phyloP scores from a whole-genome alignment of 2,329 filamentous ascomycete genomes.

The Teratosphaeria viscida region DNA sequence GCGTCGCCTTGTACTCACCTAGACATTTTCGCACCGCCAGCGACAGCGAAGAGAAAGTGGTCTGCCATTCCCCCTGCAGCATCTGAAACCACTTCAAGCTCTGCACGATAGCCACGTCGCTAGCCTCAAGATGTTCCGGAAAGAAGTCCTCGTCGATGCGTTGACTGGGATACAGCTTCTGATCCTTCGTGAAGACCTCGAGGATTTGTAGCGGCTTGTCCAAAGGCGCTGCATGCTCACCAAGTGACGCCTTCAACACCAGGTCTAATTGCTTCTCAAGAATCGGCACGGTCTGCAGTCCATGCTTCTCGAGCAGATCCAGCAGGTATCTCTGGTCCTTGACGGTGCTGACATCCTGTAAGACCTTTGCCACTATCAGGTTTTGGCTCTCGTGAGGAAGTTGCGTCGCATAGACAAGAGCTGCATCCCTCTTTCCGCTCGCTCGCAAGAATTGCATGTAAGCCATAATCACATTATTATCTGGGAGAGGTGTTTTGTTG shows the following conservation, averaged over 20 bases:
- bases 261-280: slow-evolving; percentile 50
- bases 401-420: slow-evolving; percentile 81
- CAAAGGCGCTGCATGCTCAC: not conserved
- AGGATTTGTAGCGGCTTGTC: slow-evolving; percentile 34
- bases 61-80: slow-evolving; percentile 60
- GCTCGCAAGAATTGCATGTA: slow-evolving; percentile 74
- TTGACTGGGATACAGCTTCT: slow-evolving; percentile 42
- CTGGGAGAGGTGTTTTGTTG: slow-evolving; percentile 35
- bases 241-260: not conserved
- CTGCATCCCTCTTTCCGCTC: slow-evolving; percentile 61
- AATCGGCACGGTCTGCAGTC: slow-evolving; percentile 62
- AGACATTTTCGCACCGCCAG: slow-evolving; percentile 76
- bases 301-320: slow-evolving; percentile 58
- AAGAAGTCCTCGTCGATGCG: slow-evolving; percentile 63
- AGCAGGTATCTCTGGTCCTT: slow-evolving; percentile 59
- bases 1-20: slow-evolving; percentile 47
- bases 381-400: slow-evolving; percentile 56
- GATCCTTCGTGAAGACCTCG: slow-evolving; percentile 36
- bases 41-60: slow-evolving; percentile 58
- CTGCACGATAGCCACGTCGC: slow-evolving; percentile 64
- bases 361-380: slow-evolving; percentile 61
- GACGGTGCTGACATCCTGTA: slow-evolving; percentile 60
- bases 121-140: slow-evolving; percentile 42
- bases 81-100: slow-evolving; percentile 77
- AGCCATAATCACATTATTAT: slow-evolving; percentile 66